phyloP scores from a whole-genome alignment of 1,284 basidiomycete species.

The Pseudozyma hubeiensis region DNA sequence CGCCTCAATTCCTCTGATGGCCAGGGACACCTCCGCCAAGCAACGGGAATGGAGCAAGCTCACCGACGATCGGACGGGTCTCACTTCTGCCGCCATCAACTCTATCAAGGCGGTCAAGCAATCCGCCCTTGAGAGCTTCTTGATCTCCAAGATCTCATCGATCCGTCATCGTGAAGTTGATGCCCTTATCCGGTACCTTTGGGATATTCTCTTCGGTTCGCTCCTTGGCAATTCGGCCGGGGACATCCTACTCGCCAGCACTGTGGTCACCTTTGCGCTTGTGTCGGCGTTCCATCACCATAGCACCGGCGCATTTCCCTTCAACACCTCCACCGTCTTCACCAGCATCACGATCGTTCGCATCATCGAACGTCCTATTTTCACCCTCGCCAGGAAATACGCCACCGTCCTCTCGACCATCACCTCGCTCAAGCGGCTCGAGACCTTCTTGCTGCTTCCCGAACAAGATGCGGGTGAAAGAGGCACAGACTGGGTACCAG shows the following conservation, averaged over 20 bases:
- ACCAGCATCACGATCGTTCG: constrained; percentile 47
- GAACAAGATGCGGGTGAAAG: constrained; percentile 4
- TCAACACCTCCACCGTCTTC: constrained; percentile 47
- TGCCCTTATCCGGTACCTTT: constrained; percentile 4
- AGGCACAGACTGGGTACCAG: background rate
- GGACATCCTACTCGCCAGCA: constrained; percentile 30
- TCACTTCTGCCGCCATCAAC: constrained; percentile 33
- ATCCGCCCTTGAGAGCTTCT: constrained; percentile 45
- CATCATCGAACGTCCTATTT: constrained; percentile 48
- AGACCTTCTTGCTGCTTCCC: constrained; percentile 34
- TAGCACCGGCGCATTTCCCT: constrained; percentile 15
- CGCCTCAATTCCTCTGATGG: constrained; percentile 31
- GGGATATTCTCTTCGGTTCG: constrained; percentile 10
- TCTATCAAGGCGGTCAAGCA: constrained; percentile 56
- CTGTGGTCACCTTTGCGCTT: constrained; percentile 33
- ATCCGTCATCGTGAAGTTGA: constrained; percentile 22
- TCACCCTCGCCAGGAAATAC: constrained; percentile 44
- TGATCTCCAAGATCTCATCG: constrained; percentile 28
- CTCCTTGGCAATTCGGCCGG: constrained; percentile 8
- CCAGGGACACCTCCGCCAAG: constrained; percentile 10
- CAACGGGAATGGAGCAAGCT: constrained; percentile 45
- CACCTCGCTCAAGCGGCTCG: constrained; percentile 43
- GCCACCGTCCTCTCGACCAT: constrained; percentile 42
- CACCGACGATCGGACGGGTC: constrained; percentile 47
- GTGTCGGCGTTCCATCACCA: constrained; percentile 11